A percentile compares a stretch with the other conserved stretches of the same genome.
Evolutionary conservation across 83 land plant genomes (phyloP).

Genomic region (Picea abies): DNA sequence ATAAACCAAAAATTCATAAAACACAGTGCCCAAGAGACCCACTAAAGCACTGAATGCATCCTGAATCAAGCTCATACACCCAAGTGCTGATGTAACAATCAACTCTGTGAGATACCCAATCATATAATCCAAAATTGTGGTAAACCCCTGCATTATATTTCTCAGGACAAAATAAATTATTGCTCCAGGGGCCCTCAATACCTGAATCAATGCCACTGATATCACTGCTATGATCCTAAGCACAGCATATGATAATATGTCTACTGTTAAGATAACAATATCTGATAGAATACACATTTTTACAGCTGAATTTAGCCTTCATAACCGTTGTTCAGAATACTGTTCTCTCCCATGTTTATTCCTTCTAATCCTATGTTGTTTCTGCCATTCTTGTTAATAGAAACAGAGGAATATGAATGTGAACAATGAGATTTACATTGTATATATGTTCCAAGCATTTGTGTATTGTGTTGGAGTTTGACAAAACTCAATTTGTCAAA

Average conservation of each 20-base stretch:
- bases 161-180: too few species aligned
- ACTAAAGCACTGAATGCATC: too few species aligned
- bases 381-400: not conserved
- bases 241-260: not conserved
- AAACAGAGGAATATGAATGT: not conserved
- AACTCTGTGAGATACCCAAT: too few species aligned
- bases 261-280: not conserved
- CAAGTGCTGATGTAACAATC: too few species aligned
- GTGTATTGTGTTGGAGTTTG: not conserved
- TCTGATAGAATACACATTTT: not conserved
- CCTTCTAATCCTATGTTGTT: too few species aligned
- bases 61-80: too few species aligned
- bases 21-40: too few species aligned
- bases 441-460: not conserved
- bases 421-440: slow-evolving; percentile 10
- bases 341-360: not conserved
- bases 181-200: too few species aligned
- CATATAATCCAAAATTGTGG: too few species aligned
- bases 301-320: not conserved
- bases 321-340: not conserved
- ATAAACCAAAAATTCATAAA: too few species aligned
- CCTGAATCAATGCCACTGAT: too few species aligned
- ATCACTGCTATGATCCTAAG: not conserved
- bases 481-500: not conserved
- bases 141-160: too few species aligned